Base-by-base conservation (phyloP, 2,329 filamentous ascomycete genomes). In the Coleophoma cylindrospora region DNA sequence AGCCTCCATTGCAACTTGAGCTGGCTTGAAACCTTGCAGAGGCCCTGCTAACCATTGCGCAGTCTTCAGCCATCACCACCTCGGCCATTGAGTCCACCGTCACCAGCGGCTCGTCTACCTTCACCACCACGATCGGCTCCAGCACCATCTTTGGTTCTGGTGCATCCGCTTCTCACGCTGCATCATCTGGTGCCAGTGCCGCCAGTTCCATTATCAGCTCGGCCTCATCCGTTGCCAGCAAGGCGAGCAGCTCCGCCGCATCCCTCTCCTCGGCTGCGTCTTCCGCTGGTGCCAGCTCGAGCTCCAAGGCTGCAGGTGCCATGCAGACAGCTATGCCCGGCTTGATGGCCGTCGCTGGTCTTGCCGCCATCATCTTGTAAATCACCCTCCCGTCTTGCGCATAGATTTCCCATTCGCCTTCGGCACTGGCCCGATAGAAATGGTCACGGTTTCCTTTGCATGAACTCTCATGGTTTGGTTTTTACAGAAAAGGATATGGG, bases 311-410 rank as follows among this genome's bases (percentile, higher is more conserved):
- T 33, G 56, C 48, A 45, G 61, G 45, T 49, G 57, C 60, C 15
- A 54, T 53, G 19, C 57, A 60, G 54, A 63, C 60, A 34, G 62
- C 57, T 10, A 54, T 59, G 15, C 54, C 57, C 15, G 61, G 61
- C 40, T 50, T 65, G 32, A 52, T 60, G 33, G 63, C 54, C 21
- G 61, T 57, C 40, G 62, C 55, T 38, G 64, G 63, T 56, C 43
- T 65, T 34, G 64, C 61, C 15, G 63, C 58, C 48, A 36, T 64
- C 46, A 48, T 66, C 50, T 51, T 66, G 52, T 66, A 64, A 61
- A 55, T 45, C 47, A 44, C 36, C 19, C 47, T 27, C 4, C 27
- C 27, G 27, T 44, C 17, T 43, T 47, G 34, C 13, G 47, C 54
- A 52, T 54, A 58, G 50, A 57, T 27, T 27, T 27, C 27, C 27